These are phyloP conservation scores for Rhodosporidiobolus odoratus DNA, from an alignment of 768 basidiomycete species.

Conservation along the genomic window DNA sequence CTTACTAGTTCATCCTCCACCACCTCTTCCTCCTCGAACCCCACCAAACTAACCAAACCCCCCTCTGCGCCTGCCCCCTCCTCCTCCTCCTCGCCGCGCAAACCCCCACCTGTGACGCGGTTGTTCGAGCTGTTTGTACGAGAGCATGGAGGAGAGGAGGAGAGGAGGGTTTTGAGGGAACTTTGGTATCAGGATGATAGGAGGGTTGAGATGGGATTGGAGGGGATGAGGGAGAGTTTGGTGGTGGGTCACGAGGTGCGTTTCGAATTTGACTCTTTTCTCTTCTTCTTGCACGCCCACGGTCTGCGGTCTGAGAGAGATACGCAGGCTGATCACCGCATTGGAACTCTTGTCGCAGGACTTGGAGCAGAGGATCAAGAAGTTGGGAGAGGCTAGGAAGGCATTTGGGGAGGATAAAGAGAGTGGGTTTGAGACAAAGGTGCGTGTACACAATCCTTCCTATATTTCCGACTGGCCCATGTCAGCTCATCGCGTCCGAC, in stretches of 20 bases:
- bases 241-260: constrained; percentile 62
- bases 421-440: constrained; percentile 62
- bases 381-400: constrained; percentile 77
- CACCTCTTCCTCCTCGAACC: background rate
- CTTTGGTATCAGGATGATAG: constrained; percentile 98
- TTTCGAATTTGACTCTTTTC: background rate
- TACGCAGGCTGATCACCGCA: background rate
- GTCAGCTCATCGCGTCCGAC: background rate
- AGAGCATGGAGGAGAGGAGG: constrained; percentile 57
- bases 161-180: constrained; percentile 73
- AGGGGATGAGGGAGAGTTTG: constrained; percentile 82
- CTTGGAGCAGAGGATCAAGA: constrained; percentile 51
- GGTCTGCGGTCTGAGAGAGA: background rate
- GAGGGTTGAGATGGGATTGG: constrained; percentile 82
- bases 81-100: background rate
- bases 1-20: background rate
- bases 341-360: background rate
- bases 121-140: constrained; percentile 83
- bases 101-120: constrained; percentile 51
- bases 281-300: background rate
- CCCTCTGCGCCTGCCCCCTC: background rate
- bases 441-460: constrained; percentile 10
- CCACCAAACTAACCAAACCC: too few species aligned
- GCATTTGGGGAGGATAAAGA: constrained; percentile 96
- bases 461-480: background rate